phyloP scores from a whole-genome alignment of 1,284 basidiomycete genomes.

The Cystobasidium slooffiae region DNA sequence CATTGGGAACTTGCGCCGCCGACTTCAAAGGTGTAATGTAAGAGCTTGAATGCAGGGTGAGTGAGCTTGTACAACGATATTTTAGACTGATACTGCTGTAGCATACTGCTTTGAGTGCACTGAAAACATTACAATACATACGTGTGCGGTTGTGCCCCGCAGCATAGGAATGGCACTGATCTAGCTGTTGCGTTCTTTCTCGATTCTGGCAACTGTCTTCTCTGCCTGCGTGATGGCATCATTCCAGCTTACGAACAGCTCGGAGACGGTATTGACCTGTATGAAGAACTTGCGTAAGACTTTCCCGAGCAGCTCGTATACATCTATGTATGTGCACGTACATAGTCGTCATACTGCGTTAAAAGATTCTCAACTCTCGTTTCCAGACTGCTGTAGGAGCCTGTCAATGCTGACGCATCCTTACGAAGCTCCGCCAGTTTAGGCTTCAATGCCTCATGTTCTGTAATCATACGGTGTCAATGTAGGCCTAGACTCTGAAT shows the following conservation, averaged over 20 bases:
- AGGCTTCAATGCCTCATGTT: slow-evolving; percentile 42
- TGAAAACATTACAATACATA: not conserved
- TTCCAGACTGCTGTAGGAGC: slow-evolving; percentile 45
- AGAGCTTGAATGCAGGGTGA: not conserved
- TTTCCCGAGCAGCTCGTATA: too few species aligned
- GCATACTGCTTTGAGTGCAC: not conserved
- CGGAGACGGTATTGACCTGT: slow-evolving; percentile 52
- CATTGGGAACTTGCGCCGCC: slow-evolving; percentile 27
- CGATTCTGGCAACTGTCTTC: slow-evolving; percentile 46
- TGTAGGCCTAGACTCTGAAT: too few species aligned
- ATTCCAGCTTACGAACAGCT: slow-evolving; percentile 53
- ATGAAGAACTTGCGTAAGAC: too few species aligned
- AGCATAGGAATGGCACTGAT: too few species aligned
- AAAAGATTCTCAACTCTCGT: slow-evolving; percentile 45
- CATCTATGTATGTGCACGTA: slow-evolving; percentile 25
- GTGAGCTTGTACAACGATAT: not conserved
- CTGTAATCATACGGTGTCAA: slow-evolving; percentile 10
- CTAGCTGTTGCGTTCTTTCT: slow-evolving; percentile 41
- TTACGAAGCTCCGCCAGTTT: slow-evolving; percentile 26
- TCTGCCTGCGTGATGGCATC: slow-evolving; percentile 49
- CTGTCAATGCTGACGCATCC: slow-evolving; percentile 27
- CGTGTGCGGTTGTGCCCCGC: too few species aligned
- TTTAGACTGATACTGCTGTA: slow-evolving; percentile 2
- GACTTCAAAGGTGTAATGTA: slow-evolving; percentile 20
- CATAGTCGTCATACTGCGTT: slow-evolving; percentile 51